Evolutionary conservation across 1,284 basidiomycete species (phyloP).

Genomic region (Afroboletus lepidellus): DNA sequence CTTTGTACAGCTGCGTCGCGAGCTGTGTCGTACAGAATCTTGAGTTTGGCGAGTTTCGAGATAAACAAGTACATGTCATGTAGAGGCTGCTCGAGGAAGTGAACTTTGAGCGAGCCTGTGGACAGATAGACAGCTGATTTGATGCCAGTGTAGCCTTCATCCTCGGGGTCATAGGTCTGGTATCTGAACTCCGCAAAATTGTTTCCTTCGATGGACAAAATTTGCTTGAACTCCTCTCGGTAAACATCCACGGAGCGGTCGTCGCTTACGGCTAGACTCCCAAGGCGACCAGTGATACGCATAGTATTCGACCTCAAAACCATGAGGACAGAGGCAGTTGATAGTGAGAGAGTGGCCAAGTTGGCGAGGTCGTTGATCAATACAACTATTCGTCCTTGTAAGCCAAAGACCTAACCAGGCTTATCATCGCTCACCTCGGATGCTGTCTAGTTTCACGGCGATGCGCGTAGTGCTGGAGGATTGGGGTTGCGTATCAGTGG

Average conservation of each 20-base stretch:
- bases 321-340: constrained; percentile 88
- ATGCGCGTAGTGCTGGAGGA: constrained; percentile 73
- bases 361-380: constrained; percentile 74
- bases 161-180: constrained; percentile 84
- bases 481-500: constrained; percentile 15
- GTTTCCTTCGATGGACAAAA: constrained; percentile 93
- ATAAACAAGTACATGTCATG: constrained; percentile 86
- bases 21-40: constrained; percentile 94
- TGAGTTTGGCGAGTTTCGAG: constrained; percentile 86
- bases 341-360: constrained; percentile 87
- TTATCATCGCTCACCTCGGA: constrained; percentile 57
- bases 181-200: constrained; percentile 96
- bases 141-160: constrained; percentile 73
- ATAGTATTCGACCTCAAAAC: constrained; percentile 76
- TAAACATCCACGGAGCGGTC: constrained; percentile 59
- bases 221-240: constrained; percentile 76
- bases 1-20: constrained; percentile 90
- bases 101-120: constrained; percentile 89
- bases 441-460: constrained; percentile 82
- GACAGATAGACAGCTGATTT: constrained; percentile 85
- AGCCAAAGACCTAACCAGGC: constrained; percentile 2
- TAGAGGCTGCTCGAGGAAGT: constrained; percentile 86
- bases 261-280: constrained; percentile 84
- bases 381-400: constrained; percentile 53
- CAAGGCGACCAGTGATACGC: constrained; percentile 81